Percentiles rank a stretch among this genome's conserved stretches.
Evolutionary conservation across 1,139 yeast species (phyloP).

Genomic region (Suhomyces yuchorum): DNA sequence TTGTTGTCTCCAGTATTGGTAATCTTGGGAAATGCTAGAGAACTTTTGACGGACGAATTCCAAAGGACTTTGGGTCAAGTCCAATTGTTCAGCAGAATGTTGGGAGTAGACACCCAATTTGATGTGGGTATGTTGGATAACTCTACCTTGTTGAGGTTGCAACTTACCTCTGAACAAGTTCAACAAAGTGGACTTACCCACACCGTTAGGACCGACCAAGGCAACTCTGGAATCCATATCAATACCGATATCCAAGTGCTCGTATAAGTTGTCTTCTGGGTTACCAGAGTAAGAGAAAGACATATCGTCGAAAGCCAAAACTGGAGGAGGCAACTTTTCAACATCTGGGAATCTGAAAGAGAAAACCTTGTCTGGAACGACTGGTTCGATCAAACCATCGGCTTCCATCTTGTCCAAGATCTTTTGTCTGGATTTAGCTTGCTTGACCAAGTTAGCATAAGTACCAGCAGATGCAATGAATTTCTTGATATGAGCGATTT

Average conservation of each 20-base stretch:
- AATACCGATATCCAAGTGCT: conserved; percentile 91
- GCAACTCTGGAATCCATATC: conserved; percentile 99
- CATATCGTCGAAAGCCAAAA: conserved; percentile 92
- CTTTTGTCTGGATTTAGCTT: conserved; percentile 99
- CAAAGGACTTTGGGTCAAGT: conserved; percentile 88
- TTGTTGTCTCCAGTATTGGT: conserved; percentile 99
- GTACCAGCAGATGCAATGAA: conserved; percentile 99
- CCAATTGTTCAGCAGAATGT: conserved; percentile 98
- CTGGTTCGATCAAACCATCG: conserved; percentile 94
- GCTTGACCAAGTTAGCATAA: conserved; percentile 96
- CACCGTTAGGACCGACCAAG: conserved; percentile 98
- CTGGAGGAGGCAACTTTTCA: conserved; percentile 98
- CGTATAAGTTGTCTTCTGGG: conserved; percentile 84
- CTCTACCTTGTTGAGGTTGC: conserved; percentile 89
- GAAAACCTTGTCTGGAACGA: conserved; percentile 89
- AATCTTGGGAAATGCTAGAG: conserved; percentile 88
- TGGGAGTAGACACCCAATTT: conserved; percentile 98
- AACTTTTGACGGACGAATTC: conserved; percentile 97
- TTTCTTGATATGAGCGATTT: conserved; percentile 96
- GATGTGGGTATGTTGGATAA: conserved; percentile 94
- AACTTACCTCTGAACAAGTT: conserved; percentile 96
- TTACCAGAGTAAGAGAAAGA: conserved; percentile 91
- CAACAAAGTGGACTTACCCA: conserved; percentile 94
- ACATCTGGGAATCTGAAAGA: conserved; percentile 93
- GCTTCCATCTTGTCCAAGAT: conserved; percentile 99